Conservation (phyloP, 2,329 filamentous ascomycete genomes). For the Aureobasidium mangrovei region DNA sequence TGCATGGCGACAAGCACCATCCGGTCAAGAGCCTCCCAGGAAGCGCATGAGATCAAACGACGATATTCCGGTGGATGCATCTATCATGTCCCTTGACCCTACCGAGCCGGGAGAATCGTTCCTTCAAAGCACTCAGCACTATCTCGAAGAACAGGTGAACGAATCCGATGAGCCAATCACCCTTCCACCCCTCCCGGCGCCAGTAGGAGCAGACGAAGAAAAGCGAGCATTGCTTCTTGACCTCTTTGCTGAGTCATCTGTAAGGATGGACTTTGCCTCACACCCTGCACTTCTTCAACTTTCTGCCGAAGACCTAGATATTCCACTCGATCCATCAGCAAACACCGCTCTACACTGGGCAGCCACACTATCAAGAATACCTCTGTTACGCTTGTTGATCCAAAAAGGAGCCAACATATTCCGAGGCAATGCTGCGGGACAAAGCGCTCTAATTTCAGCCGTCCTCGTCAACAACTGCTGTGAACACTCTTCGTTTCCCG, state of each 20-base stretch:
- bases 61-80: conserved; percentile 39
- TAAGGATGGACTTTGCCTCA: conserved; percentile 58
- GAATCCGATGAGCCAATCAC: conserved; percentile 50
- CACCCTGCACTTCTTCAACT: conserved; percentile 71
- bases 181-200: conserved; percentile 54
- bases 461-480: conserved; percentile 91
- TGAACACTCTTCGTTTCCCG: conserved; percentile 82
- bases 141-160: conserved; percentile 26
- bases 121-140: conserved; percentile 48
- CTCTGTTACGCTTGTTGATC: conserved; percentile 72
- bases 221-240: conserved; percentile 73
- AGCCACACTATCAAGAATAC: conserved; percentile 78
- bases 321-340: conserved; percentile 79
- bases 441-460: conserved; percentile 87
- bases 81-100: conserved; percentile 56
- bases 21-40: conserved; percentile 60
- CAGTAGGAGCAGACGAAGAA: conserved; percentile 56
- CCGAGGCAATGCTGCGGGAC: conserved; percentile 78
- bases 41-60: conserved; percentile 57
- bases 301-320: conserved; percentile 73
- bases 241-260: conserved; percentile 52
- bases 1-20: conserved; percentile 18
- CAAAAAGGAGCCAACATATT: conserved; percentile 78
- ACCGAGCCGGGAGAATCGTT: conserved; percentile 78
- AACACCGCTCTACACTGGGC: conserved; percentile 96